These are phyloP conservation scores for Geotrichum bryndzae DNA, from an alignment of 1,139 yeast species.

Conservation along the genomic window DNA sequence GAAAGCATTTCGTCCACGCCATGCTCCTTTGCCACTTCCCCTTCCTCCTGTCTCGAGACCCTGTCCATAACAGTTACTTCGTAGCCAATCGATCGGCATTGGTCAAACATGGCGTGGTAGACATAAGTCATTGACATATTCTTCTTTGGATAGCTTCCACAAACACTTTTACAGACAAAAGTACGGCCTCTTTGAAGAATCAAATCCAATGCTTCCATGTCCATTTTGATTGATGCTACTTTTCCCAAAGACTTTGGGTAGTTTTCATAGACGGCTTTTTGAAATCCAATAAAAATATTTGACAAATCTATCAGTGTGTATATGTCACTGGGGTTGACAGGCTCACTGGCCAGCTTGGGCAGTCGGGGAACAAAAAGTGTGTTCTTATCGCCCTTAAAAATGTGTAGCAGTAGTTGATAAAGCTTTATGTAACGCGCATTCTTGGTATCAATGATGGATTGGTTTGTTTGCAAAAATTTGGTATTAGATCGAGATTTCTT, in stretches of 20 bases:
- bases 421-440: constrained; percentile 14
- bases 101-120: constrained; percentile 15
- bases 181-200: constrained; percentile 23
- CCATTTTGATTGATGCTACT: constrained; percentile 5
- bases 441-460: background rate
- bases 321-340: constrained; percentile 10
- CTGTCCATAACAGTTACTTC: constrained; percentile 14
- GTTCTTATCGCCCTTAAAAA: constrained; percentile 22
- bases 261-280: background rate
- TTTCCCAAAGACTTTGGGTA: background rate
- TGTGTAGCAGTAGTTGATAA: constrained; percentile 11
- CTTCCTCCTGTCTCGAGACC: background rate
- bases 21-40: constrained; percentile 16
- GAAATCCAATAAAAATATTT: constrained; percentile 23
- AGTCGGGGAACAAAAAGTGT: constrained; percentile 21
- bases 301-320: constrained; percentile 24
- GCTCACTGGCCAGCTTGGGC: background rate
- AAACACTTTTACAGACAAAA: constrained; percentile 9
- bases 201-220: constrained; percentile 20
- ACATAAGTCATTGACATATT: background rate
- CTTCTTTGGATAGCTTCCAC: constrained; percentile 10
- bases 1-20: constrained; percentile 26
- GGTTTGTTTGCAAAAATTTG: background rate
- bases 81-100: constrained; percentile 5
- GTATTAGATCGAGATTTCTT: background rate